Evolutionary conservation across 2,329 filamentous ascomycete species (phyloP), one percentile per base, ranked within the genome.

Genomic region (Aspergillus hiratsukae): DNA sequence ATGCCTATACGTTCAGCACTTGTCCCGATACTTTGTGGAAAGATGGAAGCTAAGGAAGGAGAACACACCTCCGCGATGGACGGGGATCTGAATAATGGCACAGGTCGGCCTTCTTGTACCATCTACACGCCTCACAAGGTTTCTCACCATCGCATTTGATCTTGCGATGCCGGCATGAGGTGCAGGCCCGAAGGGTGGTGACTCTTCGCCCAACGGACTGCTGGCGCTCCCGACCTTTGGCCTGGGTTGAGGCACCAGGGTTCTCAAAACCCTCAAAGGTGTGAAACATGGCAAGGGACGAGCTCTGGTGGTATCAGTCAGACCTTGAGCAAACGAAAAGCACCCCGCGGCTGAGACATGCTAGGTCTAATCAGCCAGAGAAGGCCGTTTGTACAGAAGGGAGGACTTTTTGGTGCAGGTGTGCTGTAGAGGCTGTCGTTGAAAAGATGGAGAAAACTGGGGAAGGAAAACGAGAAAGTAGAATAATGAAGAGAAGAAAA

Each of bases 41-140:
- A 17, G 31, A 37, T 17, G 14, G 14, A 37, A 17, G 31, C 31
- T 17, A 37, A 46, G 49, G 48, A 50, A 27, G 46, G n/a, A 48
- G 51, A 52, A 55, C 84, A 73, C 77, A 88, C 87, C 90, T 91
- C 72, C 88, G 83, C 8, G 89, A 92, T 0, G 89, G 89, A 17
- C 88, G 82, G 61, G 91, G 89, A 74, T 92, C 91, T 63, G 90
- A 87, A 72, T 93, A 93, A 66, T 87, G 86, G 69, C 90, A 93
- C 54, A 85, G 81, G 70, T 91, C 89, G 3, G 88, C 87, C 60
- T 89, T 88, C 55, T 90, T 85, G 69, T 90, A 92, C 72, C 89
- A 91, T 56, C 89, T 82, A 70, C 90, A 94, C 69, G 91, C 89
- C 40, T 89, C 88, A 69, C 90, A 94, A 10, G 90, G 90, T 67